These are phyloP conservation scores for Phaffia rhodozyma DNA, from an alignment of 1,284 basidiomycete species.

Conservation along the genomic window DNA sequence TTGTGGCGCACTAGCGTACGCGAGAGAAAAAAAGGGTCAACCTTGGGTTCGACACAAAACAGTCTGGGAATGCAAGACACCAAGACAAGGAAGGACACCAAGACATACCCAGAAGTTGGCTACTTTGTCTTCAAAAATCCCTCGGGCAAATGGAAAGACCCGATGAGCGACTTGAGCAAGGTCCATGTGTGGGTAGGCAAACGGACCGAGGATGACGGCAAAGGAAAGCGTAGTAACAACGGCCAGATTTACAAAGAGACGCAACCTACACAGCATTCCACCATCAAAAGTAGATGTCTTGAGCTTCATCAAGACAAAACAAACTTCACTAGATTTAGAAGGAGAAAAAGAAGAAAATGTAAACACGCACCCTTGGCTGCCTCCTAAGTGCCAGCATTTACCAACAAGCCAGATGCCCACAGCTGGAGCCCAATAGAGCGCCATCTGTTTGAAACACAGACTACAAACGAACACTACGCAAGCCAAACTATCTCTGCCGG, in stretches of 20 bases:
- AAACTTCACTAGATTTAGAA: no score
- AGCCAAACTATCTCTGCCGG: constrained; percentile 52
- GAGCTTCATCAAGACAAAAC: neutral
- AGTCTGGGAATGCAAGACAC: neutral
- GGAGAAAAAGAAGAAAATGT: neutral
- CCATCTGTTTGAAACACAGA: constrained; percentile 90
- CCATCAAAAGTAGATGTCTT: no score
- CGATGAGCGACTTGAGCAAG: constrained; percentile 57
- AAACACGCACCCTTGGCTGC: constrained; percentile 48
- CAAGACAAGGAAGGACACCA: neutral
- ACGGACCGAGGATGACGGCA: constrained; percentile 58
- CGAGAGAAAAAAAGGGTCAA: neutral
- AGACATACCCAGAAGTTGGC: constrained; percentile 63
- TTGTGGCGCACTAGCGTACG: constrained; percentile 56
- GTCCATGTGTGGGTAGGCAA: constrained; percentile 48
- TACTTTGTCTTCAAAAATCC: constrained; percentile 92
- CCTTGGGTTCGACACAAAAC: neutral
- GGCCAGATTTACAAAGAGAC: constrained; percentile 57
- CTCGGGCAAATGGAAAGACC: constrained; percentile 80
- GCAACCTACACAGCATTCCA: constrained; percentile 37
- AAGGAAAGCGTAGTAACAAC: constrained; percentile 43
- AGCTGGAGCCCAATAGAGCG: constrained; percentile 78
- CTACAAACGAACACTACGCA: constrained; percentile 71
- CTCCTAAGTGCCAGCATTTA: constrained; percentile 63
- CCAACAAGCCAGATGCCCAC: constrained; percentile 70